A percentile compares a stretch with the other conserved stretches of the same genome.
Conservation (phyloP, 2,329 filamentous ascomycete genomes). For the Beauveria sp. region DNA sequence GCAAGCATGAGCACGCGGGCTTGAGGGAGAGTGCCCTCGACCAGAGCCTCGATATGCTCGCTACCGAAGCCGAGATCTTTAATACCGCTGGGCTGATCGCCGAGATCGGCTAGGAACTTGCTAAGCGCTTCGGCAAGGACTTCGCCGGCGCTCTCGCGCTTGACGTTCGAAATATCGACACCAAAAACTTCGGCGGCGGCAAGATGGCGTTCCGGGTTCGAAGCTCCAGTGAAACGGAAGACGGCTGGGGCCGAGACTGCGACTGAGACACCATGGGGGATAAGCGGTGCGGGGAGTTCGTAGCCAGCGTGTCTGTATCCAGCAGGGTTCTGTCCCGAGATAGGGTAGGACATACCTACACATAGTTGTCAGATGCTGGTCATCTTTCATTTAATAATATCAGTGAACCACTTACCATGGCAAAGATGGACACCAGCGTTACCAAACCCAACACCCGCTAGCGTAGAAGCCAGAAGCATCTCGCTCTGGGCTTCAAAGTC, state of each 20-base stretch:
- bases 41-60: conserved; percentile 70
- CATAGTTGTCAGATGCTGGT: neutral
- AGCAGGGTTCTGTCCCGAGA: conserved; percentile 83
- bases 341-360: conserved; percentile 89
- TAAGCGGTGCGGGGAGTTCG: conserved; percentile 65
- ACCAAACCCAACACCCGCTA: conserved; percentile 93
- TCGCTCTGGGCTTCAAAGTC: conserved; percentile 88
- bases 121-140: conserved; percentile 76
- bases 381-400: neutral
- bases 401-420: conserved; percentile 39
- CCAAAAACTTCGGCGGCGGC: conserved; percentile 86
- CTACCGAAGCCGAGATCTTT: conserved; percentile 72
- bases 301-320: conserved; percentile 87
- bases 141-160: conserved; percentile 82
- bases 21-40: conserved; percentile 94
- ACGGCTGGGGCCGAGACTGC: conserved; percentile 90
- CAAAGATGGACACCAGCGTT: conserved; percentile 89
- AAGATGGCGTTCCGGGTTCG: conserved; percentile 87
- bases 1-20: conserved; percentile 85
- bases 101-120: conserved; percentile 72
- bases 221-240: conserved; percentile 85
- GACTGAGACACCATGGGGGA: conserved; percentile 92
- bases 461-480: conserved; percentile 90
- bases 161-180: conserved; percentile 80
- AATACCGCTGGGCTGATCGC: conserved; percentile 84